Base-by-base conservation (phyloP, 192 early-diverging fungal genomes). In the Backusella parvicylindrica region DNA sequence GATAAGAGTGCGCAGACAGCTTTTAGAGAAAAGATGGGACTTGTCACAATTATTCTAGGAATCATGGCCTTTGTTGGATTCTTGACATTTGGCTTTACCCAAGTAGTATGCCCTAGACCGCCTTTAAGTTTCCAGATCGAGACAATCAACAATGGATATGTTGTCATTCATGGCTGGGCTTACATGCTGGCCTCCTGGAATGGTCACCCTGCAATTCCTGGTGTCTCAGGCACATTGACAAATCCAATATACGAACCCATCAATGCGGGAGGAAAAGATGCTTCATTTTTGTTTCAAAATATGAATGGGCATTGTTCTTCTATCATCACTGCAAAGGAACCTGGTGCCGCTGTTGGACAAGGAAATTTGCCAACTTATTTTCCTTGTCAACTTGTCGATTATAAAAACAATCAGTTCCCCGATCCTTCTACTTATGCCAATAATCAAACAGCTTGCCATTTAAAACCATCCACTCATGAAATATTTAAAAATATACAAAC, bases 11-110 rank as follows among this genome's bases (percentile, higher is more conserved):
- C 89, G 68, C 93, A 93, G 76, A 80, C 81, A 73, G 97, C 96
- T n/a, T 98, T 92, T 90, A 88, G 95, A 76, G 96, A 98, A 84
- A 98, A 98, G 76, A 91, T 98, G 66, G 93, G 92, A 0, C 84
- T 98, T 23, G 92, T 95, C 33, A 89, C 88, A 23, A 86, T 97
- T 66, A 96, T 97, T 72, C 28, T 93, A 11, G 6, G 92, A 1
- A 84, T 95, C 63, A 94, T 94, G 88, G 75, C 69, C 3, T 76
- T 75, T 33, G 88, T 96, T 53, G 95, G 93, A 12, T 97, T 98
- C 80, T 75, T 96, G 72, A 96, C 95, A 7, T 96, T 98, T 77
- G 95, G 93, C 26, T 85, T 94, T 73, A 87, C 90, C 64, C 85
- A 89, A 77, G 88, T 87, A 32, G 80, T 94, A 12, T 94, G 88